A percentile compares a stretch with the other conserved stretches of the same genome.
Evolutionary conservation across 768 basidiomycete species (phyloP).

Genomic region (Steccherinum ochraceum): DNA sequence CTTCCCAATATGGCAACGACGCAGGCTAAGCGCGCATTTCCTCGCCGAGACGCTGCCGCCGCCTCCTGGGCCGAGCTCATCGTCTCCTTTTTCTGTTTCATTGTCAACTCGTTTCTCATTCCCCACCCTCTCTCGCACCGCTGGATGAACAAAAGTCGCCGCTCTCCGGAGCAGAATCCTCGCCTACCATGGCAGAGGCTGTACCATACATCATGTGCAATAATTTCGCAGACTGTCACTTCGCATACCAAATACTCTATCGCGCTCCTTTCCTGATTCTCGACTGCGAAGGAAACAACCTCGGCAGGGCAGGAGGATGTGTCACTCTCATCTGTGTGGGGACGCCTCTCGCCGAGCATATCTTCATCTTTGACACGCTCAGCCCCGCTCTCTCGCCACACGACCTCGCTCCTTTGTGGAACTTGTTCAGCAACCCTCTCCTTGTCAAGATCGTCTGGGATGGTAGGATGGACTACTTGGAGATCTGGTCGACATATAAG

Average conservation of each 20-base stretch:
- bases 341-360: slow-evolving; percentile 25
- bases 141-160: not conserved
- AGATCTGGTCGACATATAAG: slow-evolving; percentile 24
- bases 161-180: not conserved
- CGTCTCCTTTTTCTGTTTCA: too few species aligned
- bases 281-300: slow-evolving; percentile 36
- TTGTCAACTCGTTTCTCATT: too few species aligned
- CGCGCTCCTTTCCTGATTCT: slow-evolving; percentile 22
- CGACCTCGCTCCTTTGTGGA: slow-evolving; percentile 20
- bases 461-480: slow-evolving; percentile 34
- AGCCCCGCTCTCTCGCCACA: slow-evolving; percentile 16
- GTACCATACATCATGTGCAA: slow-evolving; percentile 12
- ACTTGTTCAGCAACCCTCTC: slow-evolving; percentile 22
- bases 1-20: not conserved
- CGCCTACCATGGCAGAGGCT: slow-evolving; percentile 1
- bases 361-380: slow-evolving; percentile 35
- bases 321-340: slow-evolving; percentile 34
- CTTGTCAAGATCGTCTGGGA: slow-evolving; percentile 37
- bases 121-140: not conserved
- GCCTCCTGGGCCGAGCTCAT: not conserved
- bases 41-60: too few species aligned
- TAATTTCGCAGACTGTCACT: slow-evolving; percentile 5
- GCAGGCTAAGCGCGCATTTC: too few species aligned
- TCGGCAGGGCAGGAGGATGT: slow-evolving; percentile 27
- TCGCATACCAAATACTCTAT: slow-evolving; percentile 6